Evolutionary conservation across 345 rosid genomes (phyloP), one percentile per base, ranked within the genome.

Genomic region (Eucalyptus pauciflora): DNA sequence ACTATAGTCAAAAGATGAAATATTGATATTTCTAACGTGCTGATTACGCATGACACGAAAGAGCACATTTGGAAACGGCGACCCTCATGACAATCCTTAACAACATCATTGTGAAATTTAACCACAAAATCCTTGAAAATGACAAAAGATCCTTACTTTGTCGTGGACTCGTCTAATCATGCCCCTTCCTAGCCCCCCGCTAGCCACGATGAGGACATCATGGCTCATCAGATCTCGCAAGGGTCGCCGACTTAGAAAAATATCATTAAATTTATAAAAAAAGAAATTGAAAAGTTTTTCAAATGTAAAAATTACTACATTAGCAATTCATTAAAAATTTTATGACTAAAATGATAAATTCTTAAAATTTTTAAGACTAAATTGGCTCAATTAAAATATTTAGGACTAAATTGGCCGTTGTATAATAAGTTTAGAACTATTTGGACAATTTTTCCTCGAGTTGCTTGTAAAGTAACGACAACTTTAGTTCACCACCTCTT

Each of bases 161-260:
- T 52, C 25, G 1, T 1, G 25, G 58, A 52, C 58, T 52, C 25
- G 10, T 52, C 58, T 52, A 52, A 52, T 52, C 58, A 52, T 52
- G 58, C 58, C 58, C 58, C 58, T 20, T 20, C 58, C 25, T 52
- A 52, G 58, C 10, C 25, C 4, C 58, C 58, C 1, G 4, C 56
- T 52, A 52, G 62, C 25, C 60, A 54, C 27, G 4, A 22, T 20
- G 60, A 54, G 60, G 11, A 25, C 24, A 7, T 8, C 11, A 9
- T 5, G 1, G 2, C 27, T 56, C 27, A 2, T 24, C 12, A 56
- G 0, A 24, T 56, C 62, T 56, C 5, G 0, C 27, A 8, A 56
- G 27, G 62, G 29, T 56, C 3, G 1, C 13, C 4, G 1, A 22
- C 62, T 25, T 6, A 56, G 62, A 10, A 24, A 56, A 56, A 56